Percentiles rank a stretch among this genome's conserved stretches.
phyloP scores from a whole-genome alignment of 140 eudicot species.

The Oenanthe javanica region DNA sequence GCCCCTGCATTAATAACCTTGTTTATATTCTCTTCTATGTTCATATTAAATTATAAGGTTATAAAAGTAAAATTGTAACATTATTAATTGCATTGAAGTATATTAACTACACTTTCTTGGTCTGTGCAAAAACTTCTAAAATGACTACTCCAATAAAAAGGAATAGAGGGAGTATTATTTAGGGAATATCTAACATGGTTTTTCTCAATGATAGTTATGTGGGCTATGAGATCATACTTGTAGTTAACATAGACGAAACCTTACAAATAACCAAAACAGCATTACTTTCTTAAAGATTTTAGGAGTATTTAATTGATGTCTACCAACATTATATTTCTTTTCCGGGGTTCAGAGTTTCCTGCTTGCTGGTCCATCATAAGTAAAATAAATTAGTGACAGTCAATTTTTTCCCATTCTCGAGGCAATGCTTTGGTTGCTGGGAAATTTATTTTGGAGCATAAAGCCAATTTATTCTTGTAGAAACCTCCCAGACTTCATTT shows the following conservation, averaged over 20 bases:
- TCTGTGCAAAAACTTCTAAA: no score
- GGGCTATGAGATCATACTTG: not conserved
- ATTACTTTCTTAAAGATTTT: not conserved
- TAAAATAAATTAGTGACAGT: not conserved
- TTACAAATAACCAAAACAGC: not conserved
- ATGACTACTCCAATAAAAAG: no score
- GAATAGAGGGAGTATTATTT: no score
- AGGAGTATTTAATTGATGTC: not conserved
- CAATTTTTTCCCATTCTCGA: not conserved
- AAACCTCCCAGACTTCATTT: not conserved
- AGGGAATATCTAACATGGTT: no score
- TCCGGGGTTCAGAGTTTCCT: not conserved
- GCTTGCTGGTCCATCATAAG: not conserved
- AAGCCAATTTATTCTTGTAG: not conserved
- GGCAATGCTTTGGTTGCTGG: not conserved
- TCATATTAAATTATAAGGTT: no score
- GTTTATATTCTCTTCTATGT: no score
- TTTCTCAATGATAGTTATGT: not conserved
- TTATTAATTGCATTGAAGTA: no score
- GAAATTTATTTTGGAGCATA: not conserved
- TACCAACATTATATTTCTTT: no score
- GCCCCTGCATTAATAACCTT: no score
- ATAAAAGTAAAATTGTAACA: no score
- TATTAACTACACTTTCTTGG: no score
- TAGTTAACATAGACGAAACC: no score